Evolutionary conservation across 1,284 basidiomycete species (phyloP).

Genomic region (Phlebopus sp.): DNA sequence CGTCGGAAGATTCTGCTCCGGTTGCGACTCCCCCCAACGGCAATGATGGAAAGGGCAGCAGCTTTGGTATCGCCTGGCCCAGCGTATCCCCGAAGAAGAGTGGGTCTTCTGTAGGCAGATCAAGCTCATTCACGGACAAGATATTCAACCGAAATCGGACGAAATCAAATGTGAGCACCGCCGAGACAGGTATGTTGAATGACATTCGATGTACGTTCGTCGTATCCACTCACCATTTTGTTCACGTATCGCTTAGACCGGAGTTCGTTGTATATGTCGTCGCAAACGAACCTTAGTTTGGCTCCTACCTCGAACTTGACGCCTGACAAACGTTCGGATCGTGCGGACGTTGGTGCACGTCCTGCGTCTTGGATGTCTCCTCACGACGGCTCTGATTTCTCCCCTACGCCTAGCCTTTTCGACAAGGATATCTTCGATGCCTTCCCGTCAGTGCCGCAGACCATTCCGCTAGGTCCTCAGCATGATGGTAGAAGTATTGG

Average conservation of each 20-base stretch:
- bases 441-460: slow-evolving; percentile 53
- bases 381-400: slow-evolving; percentile 35
- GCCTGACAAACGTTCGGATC: slow-evolving; percentile 9
- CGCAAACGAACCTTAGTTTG: slow-evolving; percentile 24
- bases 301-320: slow-evolving; percentile 20
- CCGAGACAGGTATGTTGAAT: slow-evolving; percentile 27
- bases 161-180: slow-evolving; percentile 39
- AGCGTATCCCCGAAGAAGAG: slow-evolving; percentile 47
- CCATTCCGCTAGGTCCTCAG: slow-evolving; percentile 30
- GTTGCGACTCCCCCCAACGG: slow-evolving; percentile 47
- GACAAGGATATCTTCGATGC: slow-evolving; percentile 52
- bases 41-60: slow-evolving; percentile 23
- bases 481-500: slow-evolving; percentile 17
- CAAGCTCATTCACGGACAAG: slow-evolving; percentile 54
- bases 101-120: slow-evolving; percentile 36
- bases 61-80: slow-evolving; percentile 42
- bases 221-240: slow-evolving; percentile 4
- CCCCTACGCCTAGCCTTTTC: slow-evolving; percentile 37
- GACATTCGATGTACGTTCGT: neutral
- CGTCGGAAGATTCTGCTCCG: slow-evolving; percentile 52
- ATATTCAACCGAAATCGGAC: slow-evolving; percentile 50
- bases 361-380: slow-evolving; percentile 44
- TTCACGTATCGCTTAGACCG: slow-evolving; percentile 18
- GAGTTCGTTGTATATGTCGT: slow-evolving; percentile 24
- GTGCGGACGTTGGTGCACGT: slow-evolving; percentile 22